Evolutionary conservation across 495 filamentous ascomycete genomes (phyloP).

Genomic region (Xanthoparmelia taractica): DNA sequence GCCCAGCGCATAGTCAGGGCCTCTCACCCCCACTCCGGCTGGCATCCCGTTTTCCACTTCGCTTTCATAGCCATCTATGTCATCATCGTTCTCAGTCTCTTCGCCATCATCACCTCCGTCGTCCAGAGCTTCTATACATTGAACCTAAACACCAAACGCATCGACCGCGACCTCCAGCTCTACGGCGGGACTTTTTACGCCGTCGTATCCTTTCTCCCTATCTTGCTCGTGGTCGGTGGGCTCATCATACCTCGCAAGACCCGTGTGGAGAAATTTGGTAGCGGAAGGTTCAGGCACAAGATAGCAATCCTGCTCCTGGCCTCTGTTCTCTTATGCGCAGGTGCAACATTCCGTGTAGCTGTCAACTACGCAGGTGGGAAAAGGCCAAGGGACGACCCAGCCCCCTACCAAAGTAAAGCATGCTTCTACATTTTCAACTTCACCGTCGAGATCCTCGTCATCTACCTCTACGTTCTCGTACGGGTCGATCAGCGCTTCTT

Average conservation of each 20-base stretch:
- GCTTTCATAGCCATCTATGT: slow-evolving; percentile 52
- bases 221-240: slow-evolving; percentile 52
- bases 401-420: slow-evolving; percentile 60
- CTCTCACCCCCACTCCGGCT: slow-evolving; percentile 62
- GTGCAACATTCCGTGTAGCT: slow-evolving; percentile 62
- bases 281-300: slow-evolving; percentile 58
- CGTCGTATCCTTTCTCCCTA: slow-evolving; percentile 66
- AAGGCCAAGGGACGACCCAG: slow-evolving; percentile 47
- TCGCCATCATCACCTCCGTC: slow-evolving; percentile 60
- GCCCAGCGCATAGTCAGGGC: slow-evolving; percentile 69
- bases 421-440: slow-evolving; percentile 80
- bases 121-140: slow-evolving; percentile 63
- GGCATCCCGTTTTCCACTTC: slow-evolving; percentile 44
- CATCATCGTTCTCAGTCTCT: slow-evolving; percentile 52
- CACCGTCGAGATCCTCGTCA: slow-evolving; percentile 59
- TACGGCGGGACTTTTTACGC: slow-evolving; percentile 59
- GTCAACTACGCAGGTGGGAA: slow-evolving; percentile 43
- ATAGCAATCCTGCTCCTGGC: slow-evolving; percentile 51
- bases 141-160: slow-evolving; percentile 38
- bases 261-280: slow-evolving; percentile 60
- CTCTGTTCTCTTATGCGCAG: slow-evolving; percentile 52
- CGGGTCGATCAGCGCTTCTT: slow-evolving; percentile 69
- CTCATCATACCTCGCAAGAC: slow-evolving; percentile 44
- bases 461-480: slow-evolving; percentile 52
- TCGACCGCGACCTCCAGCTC: slow-evolving; percentile 57